These are phyloP conservation scores for Calonectria multiphialidica DNA, from an alignment of 2,329 filamentous ascomycete species.

Conservation along the genomic window DNA sequence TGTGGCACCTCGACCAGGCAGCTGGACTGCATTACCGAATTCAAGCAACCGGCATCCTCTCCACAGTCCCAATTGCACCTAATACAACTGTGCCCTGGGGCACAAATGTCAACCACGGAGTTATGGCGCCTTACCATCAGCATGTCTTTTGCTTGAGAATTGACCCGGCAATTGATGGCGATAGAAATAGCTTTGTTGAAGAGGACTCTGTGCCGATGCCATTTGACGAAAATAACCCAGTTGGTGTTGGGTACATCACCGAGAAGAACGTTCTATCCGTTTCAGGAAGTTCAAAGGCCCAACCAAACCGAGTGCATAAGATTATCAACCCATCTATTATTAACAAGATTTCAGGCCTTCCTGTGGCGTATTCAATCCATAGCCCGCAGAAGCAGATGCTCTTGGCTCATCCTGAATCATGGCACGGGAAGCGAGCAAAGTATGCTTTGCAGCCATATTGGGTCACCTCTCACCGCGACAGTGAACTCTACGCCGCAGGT, in stretches of 20 bases:
- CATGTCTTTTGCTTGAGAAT: slow-evolving; percentile 26
- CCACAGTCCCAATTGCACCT: slow-evolving; percentile 11
- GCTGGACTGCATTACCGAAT: slow-evolving; percentile 20
- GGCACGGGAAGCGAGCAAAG: slow-evolving; percentile 13
- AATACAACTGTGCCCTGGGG: slow-evolving; percentile 17
- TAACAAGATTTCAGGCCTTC: slow-evolving; percentile 6
- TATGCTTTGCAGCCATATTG: slow-evolving; percentile 13
- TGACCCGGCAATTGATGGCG: slow-evolving; percentile 24
- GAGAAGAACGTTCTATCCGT: background rate
- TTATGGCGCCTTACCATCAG: slow-evolving; percentile 25
- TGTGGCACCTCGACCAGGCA: slow-evolving; percentile 22
- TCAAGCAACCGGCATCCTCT: slow-evolving; percentile 25
- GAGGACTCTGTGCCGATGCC: slow-evolving; percentile 15
- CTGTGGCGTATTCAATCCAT: slow-evolving; percentile 8
- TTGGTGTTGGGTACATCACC: slow-evolving; percentile 13
- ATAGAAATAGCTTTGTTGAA: slow-evolving; percentile 22
- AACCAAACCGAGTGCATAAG: slow-evolving; percentile 16
- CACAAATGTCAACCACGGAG: slow-evolving; percentile 18
- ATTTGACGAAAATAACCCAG: slow-evolving; percentile 18
- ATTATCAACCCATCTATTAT: slow-evolving; percentile 21
- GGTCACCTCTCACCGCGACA: slow-evolving; percentile 17
- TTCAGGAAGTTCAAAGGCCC: slow-evolving; percentile 5
- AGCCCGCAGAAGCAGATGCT: slow-evolving; percentile 13
- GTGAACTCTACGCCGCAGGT: slow-evolving; percentile 15
- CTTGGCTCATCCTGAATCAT: slow-evolving; percentile 4